Percentiles rank a stretch among this genome's conserved stretches.
These are phyloP conservation scores for Adenanthera pavonina DNA, from an alignment of 306 rosid species.

Conservation along the genomic window DNA sequence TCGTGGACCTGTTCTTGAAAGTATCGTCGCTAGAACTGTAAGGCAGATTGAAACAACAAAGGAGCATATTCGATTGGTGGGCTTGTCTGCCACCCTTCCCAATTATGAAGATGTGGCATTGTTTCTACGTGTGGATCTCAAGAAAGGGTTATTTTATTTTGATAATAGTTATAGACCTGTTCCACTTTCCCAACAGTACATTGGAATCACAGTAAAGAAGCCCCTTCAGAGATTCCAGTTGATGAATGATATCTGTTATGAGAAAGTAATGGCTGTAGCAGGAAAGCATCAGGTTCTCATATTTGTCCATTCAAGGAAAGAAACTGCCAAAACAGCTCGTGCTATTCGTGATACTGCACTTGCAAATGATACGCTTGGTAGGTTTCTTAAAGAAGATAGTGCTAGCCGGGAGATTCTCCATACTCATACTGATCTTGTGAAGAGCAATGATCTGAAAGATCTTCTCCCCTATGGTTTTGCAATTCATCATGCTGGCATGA, in stretches of 20 bases:
- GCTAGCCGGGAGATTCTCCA: slow-evolving; percentile 98
- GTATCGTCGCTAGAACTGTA: slow-evolving; percentile 96
- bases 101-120: slow-evolving; percentile 90
- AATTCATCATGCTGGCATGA: slow-evolving; percentile 96
- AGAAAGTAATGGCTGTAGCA: slow-evolving; percentile 93
- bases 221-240: slow-evolving; percentile 97
- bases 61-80: slow-evolving; percentile 94
- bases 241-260: slow-evolving; percentile 96
- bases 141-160: slow-evolving; percentile 75
- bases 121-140: slow-evolving; percentile 80
- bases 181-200: slow-evolving; percentile 92
- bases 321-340: slow-evolving; percentile 98
- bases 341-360: slow-evolving; percentile 96
- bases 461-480: slow-evolving; percentile 97
- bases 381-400: slow-evolving; percentile 93
- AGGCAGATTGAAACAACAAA: slow-evolving; percentile 92
- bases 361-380: slow-evolving; percentile 91
- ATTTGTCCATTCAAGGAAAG: slow-evolving; percentile 95
- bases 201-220: slow-evolving; percentile 91
- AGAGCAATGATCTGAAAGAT: slow-evolving; percentile 94
- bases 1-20: slow-evolving; percentile 97
- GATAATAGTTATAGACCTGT: slow-evolving; percentile 97
- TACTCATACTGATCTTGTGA: slow-evolving; percentile 90
- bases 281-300: slow-evolving; percentile 97
- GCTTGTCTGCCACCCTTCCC: slow-evolving; percentile 94